Evolutionary conservation across 768 basidiomycete species (phyloP).

Genomic region (Xerocomellus amylosporus): DNA sequence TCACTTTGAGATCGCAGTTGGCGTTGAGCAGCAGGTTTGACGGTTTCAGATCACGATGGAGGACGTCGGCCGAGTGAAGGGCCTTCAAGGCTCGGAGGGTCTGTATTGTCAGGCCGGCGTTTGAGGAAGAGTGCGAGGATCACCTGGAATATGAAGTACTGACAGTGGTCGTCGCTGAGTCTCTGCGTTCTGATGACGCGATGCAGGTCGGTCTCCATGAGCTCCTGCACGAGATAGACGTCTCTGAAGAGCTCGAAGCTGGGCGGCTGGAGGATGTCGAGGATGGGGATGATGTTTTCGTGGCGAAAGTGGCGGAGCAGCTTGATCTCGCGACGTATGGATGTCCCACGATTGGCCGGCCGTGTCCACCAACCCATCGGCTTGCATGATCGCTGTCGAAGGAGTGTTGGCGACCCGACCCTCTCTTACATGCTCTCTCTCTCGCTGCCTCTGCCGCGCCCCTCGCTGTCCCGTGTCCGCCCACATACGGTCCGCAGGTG

Average conservation of each 20-base stretch:
- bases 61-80: conserved; percentile 90
- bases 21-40: conserved; percentile 94
- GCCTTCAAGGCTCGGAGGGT: conserved; percentile 93
- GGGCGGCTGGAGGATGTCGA: conserved; percentile 87
- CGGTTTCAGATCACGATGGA: conserved; percentile 95
- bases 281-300: conserved; percentile 91
- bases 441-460: too few species aligned
- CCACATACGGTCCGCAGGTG: too few species aligned
- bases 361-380: too few species aligned
- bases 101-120: conserved; percentile 22
- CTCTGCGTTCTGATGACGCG: conserved; percentile 95
- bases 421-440: too few species aligned
- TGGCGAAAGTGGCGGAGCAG: conserved; percentile 84
- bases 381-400: too few species aligned
- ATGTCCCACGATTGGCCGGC: too few species aligned
- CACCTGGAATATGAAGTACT: conserved; percentile 97
- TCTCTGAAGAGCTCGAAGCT: conserved; percentile 79
- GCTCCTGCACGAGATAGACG: conserved; percentile 72
- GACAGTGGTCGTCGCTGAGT: conserved; percentile 90
- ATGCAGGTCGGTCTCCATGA: conserved; percentile 93
- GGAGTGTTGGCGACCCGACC: too few species aligned
- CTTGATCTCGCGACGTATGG: conserved; percentile 94
- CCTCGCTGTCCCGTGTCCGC: too few species aligned
- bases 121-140: conserved; percentile 14
- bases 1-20: conserved; percentile 92